A percentile compares a stretch with the other conserved stretches of the same genome.
Evolutionary conservation across 1,139 yeast species (phyloP).

Genomic region (Suhomyces maxii): DNA sequence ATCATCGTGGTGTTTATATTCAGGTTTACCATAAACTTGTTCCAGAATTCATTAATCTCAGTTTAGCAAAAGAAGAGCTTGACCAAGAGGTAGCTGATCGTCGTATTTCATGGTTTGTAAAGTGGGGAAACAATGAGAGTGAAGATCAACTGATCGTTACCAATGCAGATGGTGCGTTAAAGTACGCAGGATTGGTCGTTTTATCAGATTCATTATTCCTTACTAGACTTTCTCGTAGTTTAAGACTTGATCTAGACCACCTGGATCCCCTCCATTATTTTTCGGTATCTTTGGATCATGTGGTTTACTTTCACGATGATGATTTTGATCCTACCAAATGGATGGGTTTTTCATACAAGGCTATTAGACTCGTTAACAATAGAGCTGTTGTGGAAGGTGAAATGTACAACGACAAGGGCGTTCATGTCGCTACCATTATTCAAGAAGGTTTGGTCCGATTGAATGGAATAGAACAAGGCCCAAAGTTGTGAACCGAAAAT

Average conservation of each 20-base stretch:
- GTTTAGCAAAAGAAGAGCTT: constrained; percentile 25
- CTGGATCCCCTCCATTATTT: constrained; percentile 30
- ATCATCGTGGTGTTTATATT: neutral
- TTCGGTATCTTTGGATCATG: constrained; percentile 67
- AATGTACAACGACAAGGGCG: constrained; percentile 51
- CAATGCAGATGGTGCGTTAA: constrained; percentile 27
- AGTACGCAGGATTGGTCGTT: constrained; percentile 63
- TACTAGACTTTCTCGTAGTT: constrained; percentile 38
- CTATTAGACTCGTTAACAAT: constrained; percentile 53
- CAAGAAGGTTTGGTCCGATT: constrained; percentile 62
- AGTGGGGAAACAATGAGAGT: constrained; percentile 35
- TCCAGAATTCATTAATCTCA: constrained; percentile 32
- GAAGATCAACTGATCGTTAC: constrained; percentile 9
- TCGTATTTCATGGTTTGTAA: constrained; percentile 42
- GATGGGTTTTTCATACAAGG: constrained; percentile 51
- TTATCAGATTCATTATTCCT: constrained; percentile 62
- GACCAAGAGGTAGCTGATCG: constrained; percentile 33
- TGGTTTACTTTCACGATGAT: constrained; percentile 64
- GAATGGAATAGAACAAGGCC: constrained; percentile 19
- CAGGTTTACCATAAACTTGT: constrained; percentile 40
- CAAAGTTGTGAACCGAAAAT: constrained; percentile 19
- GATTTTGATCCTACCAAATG: constrained; percentile 55
- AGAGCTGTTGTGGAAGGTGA: constrained; percentile 63
- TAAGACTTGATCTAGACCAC: constrained; percentile 26
- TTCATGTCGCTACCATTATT: constrained; percentile 59